Evolutionary conservation across 805 yeast genomes (phyloP).

Genomic region (Suhomyces prunicola): DNA sequence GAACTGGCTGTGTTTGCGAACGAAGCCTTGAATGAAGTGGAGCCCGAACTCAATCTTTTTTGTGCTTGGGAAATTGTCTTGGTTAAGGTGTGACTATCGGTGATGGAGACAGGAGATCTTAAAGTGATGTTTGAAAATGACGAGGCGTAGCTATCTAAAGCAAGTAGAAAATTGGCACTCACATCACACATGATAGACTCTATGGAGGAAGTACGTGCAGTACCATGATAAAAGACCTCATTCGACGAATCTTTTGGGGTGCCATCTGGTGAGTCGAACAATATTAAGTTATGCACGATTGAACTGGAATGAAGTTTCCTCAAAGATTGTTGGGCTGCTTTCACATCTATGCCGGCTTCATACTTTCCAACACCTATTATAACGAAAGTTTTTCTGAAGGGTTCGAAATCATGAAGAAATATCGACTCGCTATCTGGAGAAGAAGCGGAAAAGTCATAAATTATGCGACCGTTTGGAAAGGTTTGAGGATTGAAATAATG

Average conservation of each 20-base stretch:
- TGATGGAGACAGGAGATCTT: slow-evolving; percentile 72
- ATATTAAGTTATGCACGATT: slow-evolving; percentile 51
- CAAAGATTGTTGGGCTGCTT: slow-evolving; percentile 35
- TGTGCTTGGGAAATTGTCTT: slow-evolving; percentile 41
- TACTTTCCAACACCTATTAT: slow-evolving; percentile 46
- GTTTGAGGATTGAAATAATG: slow-evolving; percentile 76
- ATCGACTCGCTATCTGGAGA: slow-evolving; percentile 54
- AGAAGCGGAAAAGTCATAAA: slow-evolving; percentile 52
- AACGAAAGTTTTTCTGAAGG: slow-evolving; percentile 73
- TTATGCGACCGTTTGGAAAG: slow-evolving; percentile 72
- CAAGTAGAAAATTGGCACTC: slow-evolving; percentile 57
- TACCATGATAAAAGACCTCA: slow-evolving; percentile 21
- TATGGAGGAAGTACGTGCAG: slow-evolving; percentile 28
- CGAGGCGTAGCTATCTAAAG: slow-evolving; percentile 65
- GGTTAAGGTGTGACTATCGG: slow-evolving; percentile 45
- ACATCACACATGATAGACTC: slow-evolving; percentile 76
- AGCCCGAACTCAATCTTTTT: slow-evolving; percentile 41
- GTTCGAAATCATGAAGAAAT: slow-evolving; percentile 84
- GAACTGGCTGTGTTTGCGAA: slow-evolving; percentile 13
- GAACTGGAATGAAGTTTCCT: slow-evolving; percentile 48
- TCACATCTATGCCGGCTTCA: slow-evolving; percentile 8
- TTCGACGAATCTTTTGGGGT: slow-evolving; percentile 11
- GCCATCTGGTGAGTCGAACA: slow-evolving; percentile 47
- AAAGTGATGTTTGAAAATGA: slow-evolving; percentile 77
- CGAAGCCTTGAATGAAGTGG: slow-evolving; percentile 31